These are phyloP conservation scores for Hanseniaspora mollemarum DNA, from an alignment of 805 yeast species.

Conservation along the genomic window DNA sequence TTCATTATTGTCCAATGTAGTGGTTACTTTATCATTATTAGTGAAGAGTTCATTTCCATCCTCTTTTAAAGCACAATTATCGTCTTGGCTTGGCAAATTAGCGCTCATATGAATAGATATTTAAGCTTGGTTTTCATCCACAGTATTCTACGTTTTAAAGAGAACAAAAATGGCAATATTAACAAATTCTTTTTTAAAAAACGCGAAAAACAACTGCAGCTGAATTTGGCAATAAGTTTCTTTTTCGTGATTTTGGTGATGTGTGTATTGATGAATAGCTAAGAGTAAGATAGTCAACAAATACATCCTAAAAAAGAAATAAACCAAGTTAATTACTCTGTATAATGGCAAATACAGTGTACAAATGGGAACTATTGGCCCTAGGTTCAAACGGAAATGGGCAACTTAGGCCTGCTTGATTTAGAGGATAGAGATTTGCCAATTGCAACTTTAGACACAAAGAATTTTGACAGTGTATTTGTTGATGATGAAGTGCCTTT, in stretches of 20 bases:
- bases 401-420: slow-evolving; percentile 56
- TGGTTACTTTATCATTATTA: background rate
- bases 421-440: slow-evolving; percentile 38
- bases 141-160: too few species aligned
- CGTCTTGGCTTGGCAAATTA: background rate
- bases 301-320: background rate
- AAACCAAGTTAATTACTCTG: too few species aligned
- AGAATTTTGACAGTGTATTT: background rate
- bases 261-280: too few species aligned
- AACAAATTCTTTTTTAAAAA: too few species aligned
- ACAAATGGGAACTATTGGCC: slow-evolving; percentile 22
- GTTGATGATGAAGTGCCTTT: background rate
- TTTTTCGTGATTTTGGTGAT: too few species aligned
- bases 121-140: background rate
- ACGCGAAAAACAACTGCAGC: too few species aligned
- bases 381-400: slow-evolving; percentile 79
- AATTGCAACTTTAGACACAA: slow-evolving; percentile 19
- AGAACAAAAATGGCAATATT: too few species aligned
- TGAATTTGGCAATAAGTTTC: too few species aligned
- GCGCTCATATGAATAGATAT: background rate
- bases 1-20: background rate
- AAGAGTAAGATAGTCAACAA: too few species aligned
- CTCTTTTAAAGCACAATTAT: background rate
- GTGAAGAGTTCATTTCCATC: background rate
- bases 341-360: background rate